Base-by-base conservation (phyloP, 306 rosid species). In the Rosa multiflora region DNA sequence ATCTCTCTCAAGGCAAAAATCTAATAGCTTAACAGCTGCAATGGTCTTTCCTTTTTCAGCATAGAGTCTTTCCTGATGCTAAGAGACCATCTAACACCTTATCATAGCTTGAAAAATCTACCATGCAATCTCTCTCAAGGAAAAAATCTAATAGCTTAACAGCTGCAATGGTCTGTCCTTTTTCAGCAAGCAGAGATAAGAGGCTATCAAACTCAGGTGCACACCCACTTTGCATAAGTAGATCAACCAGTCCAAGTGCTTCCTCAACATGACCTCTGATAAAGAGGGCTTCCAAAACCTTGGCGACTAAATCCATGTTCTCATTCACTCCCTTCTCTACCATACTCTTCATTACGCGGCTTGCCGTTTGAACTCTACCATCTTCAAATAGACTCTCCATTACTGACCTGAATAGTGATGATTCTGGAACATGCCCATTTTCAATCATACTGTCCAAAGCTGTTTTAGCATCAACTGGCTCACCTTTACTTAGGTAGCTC, bases 211-310 rank as follows among this genome's bases (percentile, higher is more conserved):
- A 85, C 82, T 90, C 87, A 67, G 94, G 93, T 32, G 86, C 82
- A 51, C 83, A 78, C 49, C 90, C 94, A 55, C 72, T 87, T 0
- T 63, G 87, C 92, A 86, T 84, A 44, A 92, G 89, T 75, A 92
- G 81, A 85, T 91, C 92, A 49, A 90, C 79, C 53, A 98, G 88
- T 8, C 99, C 99, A 72, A 91, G 70, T 4, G 96, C 94, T 87
- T 95, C 99, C 87, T 95, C 99, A 40, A 88, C 92, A 56, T 92
- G 99, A 73, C 99, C 98, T 86, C 97, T 86, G 81, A 88, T 73
- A 80, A 95, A 83, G 52, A 95, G 97, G 76, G 97, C 93, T 84
- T 95, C 98, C 85, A 95, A 81, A 79, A 95, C 80, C 88, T 91
- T 88, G 1, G 90, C 86, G 86, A 90, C 92, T 88, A 95, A 77